phyloP scores from a whole-genome alignment of 208 protist species.

The Endotrypanum monterogeii region DNA sequence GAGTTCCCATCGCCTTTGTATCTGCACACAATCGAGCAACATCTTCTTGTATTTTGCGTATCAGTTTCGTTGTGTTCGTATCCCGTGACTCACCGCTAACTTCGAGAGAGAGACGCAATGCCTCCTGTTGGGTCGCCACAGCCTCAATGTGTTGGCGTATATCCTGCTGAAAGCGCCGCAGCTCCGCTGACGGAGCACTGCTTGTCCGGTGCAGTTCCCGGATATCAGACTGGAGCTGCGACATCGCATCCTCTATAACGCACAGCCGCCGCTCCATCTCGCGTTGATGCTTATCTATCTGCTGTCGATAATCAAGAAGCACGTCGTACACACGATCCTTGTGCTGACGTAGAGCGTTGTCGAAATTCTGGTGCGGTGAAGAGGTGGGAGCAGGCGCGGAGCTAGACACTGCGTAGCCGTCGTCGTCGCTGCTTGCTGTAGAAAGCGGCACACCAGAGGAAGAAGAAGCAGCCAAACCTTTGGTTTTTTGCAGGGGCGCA shows the following conservation, averaged over 20 bases:
- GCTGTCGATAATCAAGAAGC: conserved; percentile 15
- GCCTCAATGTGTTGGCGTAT: not conserved
- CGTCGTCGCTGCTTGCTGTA: not conserved
- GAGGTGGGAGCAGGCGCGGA: not conserved
- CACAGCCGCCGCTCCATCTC: conserved; percentile 21
- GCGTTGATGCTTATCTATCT: conserved; percentile 18
- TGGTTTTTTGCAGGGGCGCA: not conserved
- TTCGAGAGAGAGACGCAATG: not conserved
- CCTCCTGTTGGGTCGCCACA: conserved; percentile 11
- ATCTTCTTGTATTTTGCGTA: conserved; percentile 10
- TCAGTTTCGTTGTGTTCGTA: not conserved
- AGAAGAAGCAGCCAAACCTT: not conserved
- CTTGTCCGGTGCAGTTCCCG: conserved; percentile 3
- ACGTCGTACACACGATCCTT: conserved; percentile 31
- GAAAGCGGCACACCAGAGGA: not conserved
- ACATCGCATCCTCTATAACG: conserved; percentile 8
- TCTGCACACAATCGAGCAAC: conserved; percentile 18
- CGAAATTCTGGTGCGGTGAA: not conserved
- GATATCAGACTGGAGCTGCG: conserved; percentile 18
- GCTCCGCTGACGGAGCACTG: not conserved
- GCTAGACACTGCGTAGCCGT: not conserved
- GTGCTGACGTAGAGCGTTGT: conserved; percentile 9
- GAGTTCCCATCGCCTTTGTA: not conserved
- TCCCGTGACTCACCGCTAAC: not conserved
- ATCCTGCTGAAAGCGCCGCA: conserved; percentile 1